A percentile compares a stretch with the other conserved stretches of the same genome.
phyloP scores from a whole-genome alignment of 768 basidiomycete genomes.

The Macrolepiota dolichaula region DNA sequence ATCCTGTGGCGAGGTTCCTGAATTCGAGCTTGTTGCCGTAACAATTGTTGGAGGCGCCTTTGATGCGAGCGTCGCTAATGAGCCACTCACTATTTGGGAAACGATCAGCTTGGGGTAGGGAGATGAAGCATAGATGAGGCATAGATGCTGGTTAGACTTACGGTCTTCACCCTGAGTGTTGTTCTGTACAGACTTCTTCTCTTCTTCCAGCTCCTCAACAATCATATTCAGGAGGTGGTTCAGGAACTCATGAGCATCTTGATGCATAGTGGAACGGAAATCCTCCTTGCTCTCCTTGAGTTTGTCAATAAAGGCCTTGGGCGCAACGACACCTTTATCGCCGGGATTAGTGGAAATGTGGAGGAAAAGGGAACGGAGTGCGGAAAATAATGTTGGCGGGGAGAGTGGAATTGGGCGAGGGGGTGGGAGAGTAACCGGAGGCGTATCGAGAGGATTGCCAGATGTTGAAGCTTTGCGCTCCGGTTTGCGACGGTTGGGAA shows the following conservation, averaged over 20 bases:
- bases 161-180: conserved; percentile 54
- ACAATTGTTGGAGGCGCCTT: conserved; percentile 36
- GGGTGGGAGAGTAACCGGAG: conserved; percentile 26
- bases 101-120: conserved; percentile 4
- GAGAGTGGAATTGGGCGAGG: conserved; percentile 48
- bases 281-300: conserved; percentile 90
- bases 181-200: conserved; percentile 43
- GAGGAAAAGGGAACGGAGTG: conserved; percentile 88
- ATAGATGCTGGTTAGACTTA: conserved; percentile 36
- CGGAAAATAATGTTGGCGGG: conserved; percentile 82
- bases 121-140: conserved; percentile 2
- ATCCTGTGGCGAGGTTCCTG: conserved; percentile 42
- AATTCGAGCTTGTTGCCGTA: conserved; percentile 42
- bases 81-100: conserved; percentile 50
- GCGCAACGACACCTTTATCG: conserved; percentile 83
- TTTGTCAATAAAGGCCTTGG: conserved; percentile 90
- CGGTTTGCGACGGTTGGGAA: conserved; percentile 49
- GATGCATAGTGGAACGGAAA: conserved; percentile 90
- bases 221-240: conserved; percentile 92
- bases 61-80: conserved; percentile 53
- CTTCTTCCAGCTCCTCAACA: conserved; percentile 87
- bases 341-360: conserved; percentile 77
- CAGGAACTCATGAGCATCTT: conserved; percentile 98
- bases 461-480: conserved; percentile 45
- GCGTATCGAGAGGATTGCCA: conserved; percentile 20